A percentile compares a stretch with the other conserved stretches of the same genome.
These are phyloP conservation scores for Capsicum baccatum DNA, from an alignment of 257 asterid species.

Conservation along the genomic window DNA sequence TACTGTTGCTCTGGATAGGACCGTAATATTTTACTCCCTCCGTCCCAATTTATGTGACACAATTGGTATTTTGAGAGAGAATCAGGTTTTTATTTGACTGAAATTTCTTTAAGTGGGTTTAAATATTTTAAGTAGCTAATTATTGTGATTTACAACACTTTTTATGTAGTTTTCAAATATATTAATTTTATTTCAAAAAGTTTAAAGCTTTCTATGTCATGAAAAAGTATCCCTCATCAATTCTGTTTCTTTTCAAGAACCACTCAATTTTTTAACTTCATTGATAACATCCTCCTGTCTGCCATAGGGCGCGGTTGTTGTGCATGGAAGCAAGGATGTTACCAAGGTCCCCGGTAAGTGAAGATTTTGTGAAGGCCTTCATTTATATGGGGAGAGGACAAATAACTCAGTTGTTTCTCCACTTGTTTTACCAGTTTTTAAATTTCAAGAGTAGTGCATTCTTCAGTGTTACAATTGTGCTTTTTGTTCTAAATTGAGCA, in stretches of 20 bases:
- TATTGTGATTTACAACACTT: too few species aligned
- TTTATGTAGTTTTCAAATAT: too few species aligned
- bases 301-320: slow-evolving; percentile 49
- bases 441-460: slow-evolving; percentile 3
- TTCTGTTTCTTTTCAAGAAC: slow-evolving; percentile 21
- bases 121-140: too few species aligned
- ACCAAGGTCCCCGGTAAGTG: slow-evolving; percentile 53
- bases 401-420: background rate
- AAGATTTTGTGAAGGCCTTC: slow-evolving; percentile 18
- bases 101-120: too few species aligned
- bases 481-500: slow-evolving; percentile 38
- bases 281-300: slow-evolving; percentile 3
- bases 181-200: too few species aligned
- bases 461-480: background rate
- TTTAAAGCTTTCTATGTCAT: background rate
- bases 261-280: background rate
- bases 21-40: too few species aligned
- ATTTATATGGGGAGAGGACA: slow-evolving; percentile 7
- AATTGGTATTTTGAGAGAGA: too few species aligned
- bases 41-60: too few species aligned
- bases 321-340: slow-evolving; percentile 41
- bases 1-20: too few species aligned
- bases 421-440: slow-evolving; percentile 12
- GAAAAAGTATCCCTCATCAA: background rate
- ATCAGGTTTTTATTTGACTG: too few species aligned